Evolutionary conservation across 2,329 filamentous ascomycete species (phyloP).

Genomic region (Ilyonectria mors-panacis): DNA sequence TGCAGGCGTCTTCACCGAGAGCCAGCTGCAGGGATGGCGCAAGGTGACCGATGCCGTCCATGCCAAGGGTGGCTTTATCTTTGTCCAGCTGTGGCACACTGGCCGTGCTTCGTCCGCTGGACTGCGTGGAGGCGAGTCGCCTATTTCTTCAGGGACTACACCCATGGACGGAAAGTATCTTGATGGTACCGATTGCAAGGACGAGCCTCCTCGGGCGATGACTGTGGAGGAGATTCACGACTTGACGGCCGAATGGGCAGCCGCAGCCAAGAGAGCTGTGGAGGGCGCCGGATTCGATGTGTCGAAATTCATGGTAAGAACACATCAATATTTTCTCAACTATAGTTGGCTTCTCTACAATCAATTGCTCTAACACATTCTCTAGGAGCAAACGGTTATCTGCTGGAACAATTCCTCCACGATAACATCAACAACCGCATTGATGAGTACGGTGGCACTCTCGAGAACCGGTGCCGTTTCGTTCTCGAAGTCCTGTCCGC

Average conservation of each 20-base stretch:
- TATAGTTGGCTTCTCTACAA: background rate
- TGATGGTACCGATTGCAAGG: constrained; percentile 48
- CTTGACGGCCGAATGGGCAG: constrained; percentile 72
- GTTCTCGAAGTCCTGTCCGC: constrained; percentile 37
- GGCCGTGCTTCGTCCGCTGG: constrained; percentile 65
- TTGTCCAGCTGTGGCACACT: constrained; percentile 73
- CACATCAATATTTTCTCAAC: background rate
- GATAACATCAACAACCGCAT: constrained; percentile 40
- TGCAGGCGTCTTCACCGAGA: constrained; percentile 49
- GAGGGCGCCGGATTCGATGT: constrained; percentile 74
- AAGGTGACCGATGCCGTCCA: constrained; percentile 48
- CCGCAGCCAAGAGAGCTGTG: constrained; percentile 69
- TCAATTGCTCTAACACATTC: background rate
- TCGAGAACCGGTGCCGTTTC: constrained; percentile 43
- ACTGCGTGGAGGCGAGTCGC: constrained; percentile 41
- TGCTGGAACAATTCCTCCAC: constrained; percentile 39
- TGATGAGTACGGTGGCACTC: constrained; percentile 39
- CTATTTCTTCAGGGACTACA: constrained; percentile 44
- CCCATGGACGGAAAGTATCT: constrained; percentile 64
- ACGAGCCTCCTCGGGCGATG: constrained; percentile 71
- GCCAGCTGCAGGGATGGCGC: constrained; percentile 49
- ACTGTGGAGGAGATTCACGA: constrained; percentile 75
- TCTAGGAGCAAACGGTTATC: constrained; percentile 42
- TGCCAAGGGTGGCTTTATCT: constrained; percentile 61
- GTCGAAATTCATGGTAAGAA: constrained; percentile 70